Evolutionary conservation across 441 rosid genomes (phyloP), one percentile per base, ranked within the genome.

Genomic region (Populus hybrid): DNA sequence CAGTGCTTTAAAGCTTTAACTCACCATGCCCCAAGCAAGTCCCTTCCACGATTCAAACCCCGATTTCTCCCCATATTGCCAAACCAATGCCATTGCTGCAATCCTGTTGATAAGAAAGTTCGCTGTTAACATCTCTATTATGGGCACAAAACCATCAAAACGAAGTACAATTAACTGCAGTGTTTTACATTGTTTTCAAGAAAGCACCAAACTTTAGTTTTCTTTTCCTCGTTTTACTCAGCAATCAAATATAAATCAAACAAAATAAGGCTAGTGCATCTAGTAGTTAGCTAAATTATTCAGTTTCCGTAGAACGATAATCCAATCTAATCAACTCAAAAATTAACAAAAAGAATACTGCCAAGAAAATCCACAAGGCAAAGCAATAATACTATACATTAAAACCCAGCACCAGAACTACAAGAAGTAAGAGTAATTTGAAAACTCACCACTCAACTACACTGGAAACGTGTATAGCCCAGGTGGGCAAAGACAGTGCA

Each of bases 381-480:
- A 73, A 63, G 24, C 40, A 9, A 4, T 20, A 73, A 30, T 61
- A 0, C 34, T 10, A 46, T 46, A 46, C 67, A 82, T 28, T 16
- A 57, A 26, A 65, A 74, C 24, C 77, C 40, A 75, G 78, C 73
- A 78, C 1, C 24, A 68, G 70, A 35, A 3, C 28, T 11, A 21
- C 28, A 35, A 24, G 57, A 72, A 6, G 70, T 34, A 35, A 73
- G 72, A 4, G 70, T 28, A 35, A 72, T 10, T 61, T 23, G 14
- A 36, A 32, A 57, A 77, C 80, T 81, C 79, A 93, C 97, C 98
- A 93, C 85, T 95, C 99, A 76, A 81, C 91, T 57, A 93, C 98
- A 83, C 99, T 91, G 74, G 98, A 95, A 36, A 91, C 93, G 71
- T 93, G 97, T 28, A 92, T 79, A 3, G 91, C 92, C 98, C 99